Evolutionary conservation across 2,329 filamentous ascomycete genomes (phyloP).

Genomic region (Sporothrix sp.): DNA sequence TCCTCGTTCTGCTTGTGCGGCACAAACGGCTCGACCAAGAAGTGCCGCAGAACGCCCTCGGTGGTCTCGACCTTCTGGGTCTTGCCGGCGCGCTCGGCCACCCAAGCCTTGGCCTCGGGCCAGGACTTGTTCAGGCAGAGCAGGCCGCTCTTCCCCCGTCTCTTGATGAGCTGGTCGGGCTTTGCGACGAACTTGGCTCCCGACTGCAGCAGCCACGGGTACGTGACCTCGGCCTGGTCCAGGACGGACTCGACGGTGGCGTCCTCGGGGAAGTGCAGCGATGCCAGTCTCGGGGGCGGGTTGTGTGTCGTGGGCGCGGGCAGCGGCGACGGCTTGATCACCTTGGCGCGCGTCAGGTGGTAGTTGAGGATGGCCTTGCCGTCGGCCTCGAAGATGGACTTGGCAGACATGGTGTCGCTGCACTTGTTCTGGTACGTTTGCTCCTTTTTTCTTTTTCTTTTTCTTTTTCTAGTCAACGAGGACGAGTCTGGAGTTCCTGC

Average conservation of each 20-base stretch:
- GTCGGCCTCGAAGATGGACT: conserved; percentile 97
- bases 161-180: conserved; percentile 99
- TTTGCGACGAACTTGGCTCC: conserved; percentile 95
- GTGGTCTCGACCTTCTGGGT: conserved; percentile 86
- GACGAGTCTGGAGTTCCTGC: neutral
- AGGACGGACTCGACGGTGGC: conserved; percentile 73
- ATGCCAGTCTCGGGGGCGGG: conserved; percentile 79
- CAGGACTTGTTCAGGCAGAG: conserved; percentile 95
- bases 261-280: conserved; percentile 87
- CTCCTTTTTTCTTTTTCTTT: neutral
- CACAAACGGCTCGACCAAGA: conserved; percentile 97
- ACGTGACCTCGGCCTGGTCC: conserved; percentile 90
- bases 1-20: conserved; percentile 92
- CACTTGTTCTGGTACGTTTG: neutral
- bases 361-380: conserved; percentile 99
- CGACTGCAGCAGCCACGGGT: conserved; percentile 81
- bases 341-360: conserved; percentile 92
- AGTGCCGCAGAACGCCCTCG: conserved; percentile 80
- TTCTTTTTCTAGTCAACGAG: neutral
- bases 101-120: conserved; percentile 88
- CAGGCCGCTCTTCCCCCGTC: conserved; percentile 96
- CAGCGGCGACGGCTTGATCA: conserved; percentile 97
- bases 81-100: conserved; percentile 87
- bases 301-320: conserved; percentile 80
- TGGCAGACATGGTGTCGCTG: conserved; percentile 65